Percentiles rank a stretch among this genome's conserved stretches.
phyloP scores from a whole-genome alignment of 163 green algal species.

The Scenedesmus sp. region DNA sequence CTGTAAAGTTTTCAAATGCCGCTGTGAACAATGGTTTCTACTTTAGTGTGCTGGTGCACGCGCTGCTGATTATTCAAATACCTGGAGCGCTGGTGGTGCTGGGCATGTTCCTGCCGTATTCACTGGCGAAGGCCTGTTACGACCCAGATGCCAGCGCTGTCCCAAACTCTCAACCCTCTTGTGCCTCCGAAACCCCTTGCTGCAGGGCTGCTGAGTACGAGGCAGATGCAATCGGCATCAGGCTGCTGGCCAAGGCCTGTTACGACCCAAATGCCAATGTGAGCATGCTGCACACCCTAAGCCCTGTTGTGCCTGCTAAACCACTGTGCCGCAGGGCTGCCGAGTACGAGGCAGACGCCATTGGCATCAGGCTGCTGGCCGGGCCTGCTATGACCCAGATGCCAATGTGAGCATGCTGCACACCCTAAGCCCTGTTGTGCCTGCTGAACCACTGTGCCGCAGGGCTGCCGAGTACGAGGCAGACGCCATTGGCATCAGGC shows the following conservation, averaged over 20 bases:
- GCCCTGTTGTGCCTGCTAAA: neutral
- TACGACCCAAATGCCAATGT: neutral
- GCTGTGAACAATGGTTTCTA: no score
- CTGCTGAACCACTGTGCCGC: neutral
- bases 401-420: no score
- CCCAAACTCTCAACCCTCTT: neutral
- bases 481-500: constrained; percentile 65
- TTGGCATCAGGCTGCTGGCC: constrained; percentile 13
- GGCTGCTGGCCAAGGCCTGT: no score
- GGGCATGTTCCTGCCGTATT: no score
- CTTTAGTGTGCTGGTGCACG: no score
- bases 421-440: neutral
- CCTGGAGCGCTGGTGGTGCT: no score
- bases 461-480: constrained; percentile 71
- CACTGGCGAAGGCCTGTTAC: neutral
- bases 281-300: no score
- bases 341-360: constrained; percentile 63
- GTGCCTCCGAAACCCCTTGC: neutral
- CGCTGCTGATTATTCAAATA: no score
- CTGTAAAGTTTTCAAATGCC: neutral
- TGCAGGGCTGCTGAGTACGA: neutral
- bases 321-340: constrained; percentile 53
- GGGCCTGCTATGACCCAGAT: neutral
- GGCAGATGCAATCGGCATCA: neutral
- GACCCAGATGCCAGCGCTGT: no score